Evolutionary conservation across 2,329 filamentous ascomycete species (phyloP).

Genomic region (Lasiodiplodia citricola): DNA sequence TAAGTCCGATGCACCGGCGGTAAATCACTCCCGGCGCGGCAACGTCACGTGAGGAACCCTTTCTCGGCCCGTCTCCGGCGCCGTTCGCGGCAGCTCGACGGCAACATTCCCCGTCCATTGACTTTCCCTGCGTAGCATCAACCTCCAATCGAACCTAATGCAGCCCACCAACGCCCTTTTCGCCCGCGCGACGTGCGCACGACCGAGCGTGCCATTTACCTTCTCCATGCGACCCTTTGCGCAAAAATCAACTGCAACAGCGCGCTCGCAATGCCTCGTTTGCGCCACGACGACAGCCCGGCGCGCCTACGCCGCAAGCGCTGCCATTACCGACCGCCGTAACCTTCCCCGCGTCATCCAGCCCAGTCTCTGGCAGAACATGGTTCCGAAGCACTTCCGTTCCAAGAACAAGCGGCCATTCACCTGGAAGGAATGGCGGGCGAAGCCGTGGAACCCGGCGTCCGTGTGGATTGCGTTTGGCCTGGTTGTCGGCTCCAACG

Average conservation of each 20-base stretch:
- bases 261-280: conserved; percentile 21
- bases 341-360: conserved; percentile 42
- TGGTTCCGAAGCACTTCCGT: conserved; percentile 42
- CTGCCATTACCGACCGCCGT: conserved; percentile 27
- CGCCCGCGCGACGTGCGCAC: not conserved
- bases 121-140: conserved; percentile 3
- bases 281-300: not conserved
- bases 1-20: not conserved
- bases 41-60: not conserved
- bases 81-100: not conserved
- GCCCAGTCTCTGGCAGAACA: conserved; percentile 45
- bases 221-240: not conserved
- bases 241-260: not conserved
- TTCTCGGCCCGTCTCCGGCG: conserved; percentile 1
- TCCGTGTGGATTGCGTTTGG: conserved; percentile 70
- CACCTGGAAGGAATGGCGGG: conserved; percentile 25
- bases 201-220: not conserved
- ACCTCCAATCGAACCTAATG: not conserved
- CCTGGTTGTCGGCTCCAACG: conserved; percentile 89
- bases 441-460: conserved; percentile 59
- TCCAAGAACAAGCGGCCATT: conserved; percentile 6
- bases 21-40: not conserved
- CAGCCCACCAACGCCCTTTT: not conserved
- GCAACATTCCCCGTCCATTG: not conserved
- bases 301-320: conserved; percentile 30